Evolutionary conservation across 805 yeast species (phyloP), one percentile per base, ranked within the genome.

Genomic region (Candida alai): DNA sequence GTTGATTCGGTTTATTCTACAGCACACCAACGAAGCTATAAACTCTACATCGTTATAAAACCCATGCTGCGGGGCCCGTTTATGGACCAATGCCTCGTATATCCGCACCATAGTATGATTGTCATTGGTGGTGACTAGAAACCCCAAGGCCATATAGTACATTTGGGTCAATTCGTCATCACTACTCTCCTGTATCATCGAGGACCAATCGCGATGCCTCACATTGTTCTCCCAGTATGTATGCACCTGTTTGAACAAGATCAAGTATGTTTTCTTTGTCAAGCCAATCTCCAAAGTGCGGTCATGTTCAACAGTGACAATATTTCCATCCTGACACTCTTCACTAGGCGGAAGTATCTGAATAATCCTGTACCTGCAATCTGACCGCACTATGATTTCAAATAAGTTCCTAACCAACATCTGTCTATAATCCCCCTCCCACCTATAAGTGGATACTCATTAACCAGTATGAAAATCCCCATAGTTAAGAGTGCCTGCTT

Each of bases 61-160:
- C 7, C 12, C n/a, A n/a, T n/a, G n/a, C n/a, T n/a, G n/a, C n/a
- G n/a, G n/a, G 15, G 14, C 15, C 4, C 54, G 30, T 28, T 44
- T 45, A 21, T 24, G 24, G 2, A 53, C 36, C 1, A 52, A 40
- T 13, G 25, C 23, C 28, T 62, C 62, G 40, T 65, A 71, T 4
- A 55, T 24, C 4, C 37, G 26, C 21, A 62, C 40, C 2, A 56
- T 44, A 12, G 60, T 52, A 34, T 60, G 61, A 42, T 62, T 53
- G 32, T 66, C 73, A 38, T 65, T 61, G 12, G 70, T 60, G 11
- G 69, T 64, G 12, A 57, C 27, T 25, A 66, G 40, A 28, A 52
- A 52, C 2, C 67, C 60, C n/a, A 61, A 30, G 0, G 67, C 57
- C 44, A 58, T 54, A 30, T 45, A 43, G 35, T 62, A 63, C 13